Evolutionary conservation across 805 yeast genomes (phyloP).

Genomic region (Priceomyces carsonii): DNA sequence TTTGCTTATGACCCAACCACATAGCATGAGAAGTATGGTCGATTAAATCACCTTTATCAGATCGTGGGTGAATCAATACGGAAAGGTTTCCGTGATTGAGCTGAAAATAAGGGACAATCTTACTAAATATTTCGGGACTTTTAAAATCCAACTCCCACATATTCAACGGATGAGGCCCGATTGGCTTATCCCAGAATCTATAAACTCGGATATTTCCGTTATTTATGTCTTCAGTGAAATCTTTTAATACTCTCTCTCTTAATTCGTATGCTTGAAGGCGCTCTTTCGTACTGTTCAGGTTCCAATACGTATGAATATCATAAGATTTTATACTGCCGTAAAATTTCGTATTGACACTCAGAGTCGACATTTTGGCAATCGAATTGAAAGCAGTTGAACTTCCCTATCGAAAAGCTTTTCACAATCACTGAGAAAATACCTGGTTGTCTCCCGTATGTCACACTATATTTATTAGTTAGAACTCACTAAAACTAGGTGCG

Average conservation of each 20-base stretch:
- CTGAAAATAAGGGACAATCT: conserved; percentile 52
- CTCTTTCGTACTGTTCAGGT: conserved; percentile 33
- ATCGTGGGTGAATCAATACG: conserved; percentile 56
- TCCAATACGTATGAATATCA: conserved; percentile 59
- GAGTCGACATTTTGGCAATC: too few species aligned
- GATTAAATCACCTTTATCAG: conserved; percentile 36
- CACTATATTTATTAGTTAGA: too few species aligned
- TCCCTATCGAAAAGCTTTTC: too few species aligned
- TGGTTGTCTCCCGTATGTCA: too few species aligned
- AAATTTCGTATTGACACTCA: conserved; percentile 12
- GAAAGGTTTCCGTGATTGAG: conserved; percentile 51
- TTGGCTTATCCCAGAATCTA: conserved; percentile 46
- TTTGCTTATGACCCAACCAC: conserved; percentile 54
- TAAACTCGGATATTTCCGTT: conserved; percentile 43
- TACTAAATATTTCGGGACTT: conserved; percentile 44
- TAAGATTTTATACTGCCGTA: conserved; percentile 36
- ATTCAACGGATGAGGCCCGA: conserved; percentile 60
- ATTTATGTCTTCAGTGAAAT: conserved; percentile 44
- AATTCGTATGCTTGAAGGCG: conserved; percentile 34
- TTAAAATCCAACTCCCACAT: conserved; percentile 61
- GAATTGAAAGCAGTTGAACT: too few species aligned
- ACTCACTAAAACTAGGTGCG: too few species aligned
- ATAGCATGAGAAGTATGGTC: conserved; percentile 59
- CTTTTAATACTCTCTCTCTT: conserved; percentile 38
- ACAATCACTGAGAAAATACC: too few species aligned